Conservation (phyloP, 345 rosid species). For the Ailanthus altissimus region DNA sequence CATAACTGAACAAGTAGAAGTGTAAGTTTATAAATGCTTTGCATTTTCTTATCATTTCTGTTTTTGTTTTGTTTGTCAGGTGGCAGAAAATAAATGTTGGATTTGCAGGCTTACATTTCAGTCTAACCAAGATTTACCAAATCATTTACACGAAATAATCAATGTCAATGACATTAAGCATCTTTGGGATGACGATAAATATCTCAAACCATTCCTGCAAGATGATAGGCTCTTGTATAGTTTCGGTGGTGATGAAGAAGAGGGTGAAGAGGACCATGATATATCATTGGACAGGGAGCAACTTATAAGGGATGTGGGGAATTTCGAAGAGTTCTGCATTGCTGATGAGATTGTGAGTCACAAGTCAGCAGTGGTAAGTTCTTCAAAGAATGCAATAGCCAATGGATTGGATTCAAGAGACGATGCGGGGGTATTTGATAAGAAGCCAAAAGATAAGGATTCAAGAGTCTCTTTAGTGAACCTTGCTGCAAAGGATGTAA, state of each 20-base stretch:
- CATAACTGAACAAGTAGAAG: no score
- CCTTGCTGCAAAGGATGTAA: slow-evolving; percentile 45
- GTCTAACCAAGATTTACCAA: slow-evolving; percentile 45
- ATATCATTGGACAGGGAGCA: slow-evolving; percentile 48
- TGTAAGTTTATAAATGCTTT: no score
- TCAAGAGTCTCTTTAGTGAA: slow-evolving; percentile 35
- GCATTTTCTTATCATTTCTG: no score
- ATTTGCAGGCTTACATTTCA: slow-evolving; percentile 48
- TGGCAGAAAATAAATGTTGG: slow-evolving; percentile 76
- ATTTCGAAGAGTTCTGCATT: slow-evolving; percentile 43
- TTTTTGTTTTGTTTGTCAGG: slow-evolving; percentile 40
- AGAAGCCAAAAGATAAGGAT: slow-evolving; percentile 27
- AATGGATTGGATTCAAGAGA: slow-evolving; percentile 33
- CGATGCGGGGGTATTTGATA: slow-evolving; percentile 24
- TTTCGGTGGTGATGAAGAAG: slow-evolving; percentile 75
- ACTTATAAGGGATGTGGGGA: slow-evolving; percentile 45
- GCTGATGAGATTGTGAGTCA: slow-evolving; percentile 38
- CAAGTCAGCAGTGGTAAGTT: slow-evolving; percentile 28
- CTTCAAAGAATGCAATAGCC: slow-evolving; percentile 24
- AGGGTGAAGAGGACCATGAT: slow-evolving; percentile 54
- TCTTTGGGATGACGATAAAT: slow-evolving; percentile 58
- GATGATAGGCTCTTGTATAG: slow-evolving; percentile 84
- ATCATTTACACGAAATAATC: slow-evolving; percentile 46
- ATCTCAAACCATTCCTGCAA: slow-evolving; percentile 70
- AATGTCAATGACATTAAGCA: slow-evolving; percentile 39